Evolutionary conservation across 169 alveolate genomes (phyloP), one percentile per base, ranked within the genome.

Genomic region (Ichthyophthirius multifiliis): DNA sequence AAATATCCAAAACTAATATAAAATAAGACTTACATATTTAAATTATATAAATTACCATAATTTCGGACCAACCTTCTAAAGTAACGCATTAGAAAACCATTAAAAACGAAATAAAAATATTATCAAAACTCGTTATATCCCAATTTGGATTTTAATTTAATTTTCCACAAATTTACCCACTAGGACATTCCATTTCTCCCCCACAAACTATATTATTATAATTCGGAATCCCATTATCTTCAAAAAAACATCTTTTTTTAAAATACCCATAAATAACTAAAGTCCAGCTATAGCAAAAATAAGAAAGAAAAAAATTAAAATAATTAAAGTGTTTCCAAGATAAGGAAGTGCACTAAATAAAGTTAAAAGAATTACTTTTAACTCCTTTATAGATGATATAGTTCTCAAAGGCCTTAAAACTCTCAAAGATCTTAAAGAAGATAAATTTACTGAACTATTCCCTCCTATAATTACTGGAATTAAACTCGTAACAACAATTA

Each of bases 341-440:
- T 78, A 64, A 13, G 55, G 73, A n/a, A 81, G 34, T 2, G 91
- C 78, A n/a, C 63, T 37, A 35, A 81, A 63, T 18, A 85, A 55
- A 16, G 88, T 73, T 43, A 46, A 71, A 47, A 55, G 31, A 5
- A 55, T 13, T 20, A 89, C 81, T 77, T 90, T 85, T 27, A 93
- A 71, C 20, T 94, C 95, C 74, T 91, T 84, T 23, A 93, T 81
- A 32, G 91, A 73, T 37, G 94, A 90, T 30, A 93, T 92, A 7
- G 97, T 93, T 83, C 90, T 89, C 30, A 93, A 63, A 37, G 97
- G 97, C 48, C 97, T 82, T 5, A 93, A 55, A 67, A 93, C 93
- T 83, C 97, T 89, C 44, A 93, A 88, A 2, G 95, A 89, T 45
- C 97, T 76, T 23, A 93, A 75, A 1, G 84, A 89, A 23, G 83